A percentile compares a stretch with the other conserved stretches of the same genome.
Conservation (phyloP, 495 filamentous ascomycete species). For the Aspergillus olivimuriae region DNA sequence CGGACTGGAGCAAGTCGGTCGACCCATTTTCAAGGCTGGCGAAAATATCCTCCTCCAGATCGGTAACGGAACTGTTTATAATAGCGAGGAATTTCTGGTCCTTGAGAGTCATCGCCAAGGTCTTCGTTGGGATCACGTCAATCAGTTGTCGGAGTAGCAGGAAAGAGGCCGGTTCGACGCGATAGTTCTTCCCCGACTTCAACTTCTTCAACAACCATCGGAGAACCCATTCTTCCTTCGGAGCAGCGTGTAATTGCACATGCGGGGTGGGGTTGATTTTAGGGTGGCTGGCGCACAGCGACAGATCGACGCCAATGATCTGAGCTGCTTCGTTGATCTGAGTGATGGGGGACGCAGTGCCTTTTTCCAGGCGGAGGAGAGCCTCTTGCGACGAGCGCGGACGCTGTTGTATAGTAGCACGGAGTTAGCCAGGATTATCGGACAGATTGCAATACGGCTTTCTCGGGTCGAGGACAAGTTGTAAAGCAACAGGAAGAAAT, state of each 20-base stretch:
- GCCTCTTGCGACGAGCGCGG: conserved; percentile 42
- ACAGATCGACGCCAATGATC: conserved; percentile 41
- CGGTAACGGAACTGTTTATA: conserved; percentile 32
- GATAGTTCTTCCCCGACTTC: conserved; percentile 36
- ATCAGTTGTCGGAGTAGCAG: conserved; percentile 43
- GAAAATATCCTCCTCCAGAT: conserved; percentile 33
- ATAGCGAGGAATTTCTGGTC: conserved; percentile 45
- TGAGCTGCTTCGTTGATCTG: conserved; percentile 42
- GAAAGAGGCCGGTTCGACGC: conserved; percentile 41
- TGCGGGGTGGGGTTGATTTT: conserved; percentile 25
- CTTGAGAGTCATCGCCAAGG: conserved; percentile 41
- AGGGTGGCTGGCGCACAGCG: conserved; percentile 29
- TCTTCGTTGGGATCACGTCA: conserved; percentile 36
- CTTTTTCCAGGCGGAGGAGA: conserved; percentile 46
- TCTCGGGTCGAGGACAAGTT: too few species aligned
- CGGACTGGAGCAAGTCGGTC: conserved; percentile 18
- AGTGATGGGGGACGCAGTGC: conserved; percentile 31
- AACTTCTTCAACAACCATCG: conserved; percentile 63
- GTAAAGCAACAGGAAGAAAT: neutral
- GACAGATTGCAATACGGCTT: too few species aligned
- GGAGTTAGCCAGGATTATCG: neutral
- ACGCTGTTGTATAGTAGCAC: conserved; percentile 20
- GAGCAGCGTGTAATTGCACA: conserved; percentile 22
- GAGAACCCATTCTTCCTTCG: conserved; percentile 60
- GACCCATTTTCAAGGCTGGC: conserved; percentile 21